Conservation (phyloP, 2,329 filamentous ascomycete genomes). For the Tolypocladium endophyticum region DNA sequence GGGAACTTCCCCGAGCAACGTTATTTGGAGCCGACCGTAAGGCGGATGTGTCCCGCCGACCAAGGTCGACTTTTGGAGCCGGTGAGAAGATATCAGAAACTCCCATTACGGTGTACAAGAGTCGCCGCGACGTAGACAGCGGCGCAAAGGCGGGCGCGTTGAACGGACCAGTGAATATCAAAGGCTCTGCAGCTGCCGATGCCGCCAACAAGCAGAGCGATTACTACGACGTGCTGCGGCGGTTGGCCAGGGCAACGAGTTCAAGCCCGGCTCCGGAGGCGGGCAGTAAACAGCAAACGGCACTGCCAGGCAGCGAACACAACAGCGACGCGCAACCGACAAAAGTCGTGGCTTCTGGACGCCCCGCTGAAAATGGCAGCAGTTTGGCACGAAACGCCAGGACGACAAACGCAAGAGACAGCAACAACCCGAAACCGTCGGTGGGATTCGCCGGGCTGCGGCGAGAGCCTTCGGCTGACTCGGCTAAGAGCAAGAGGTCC, state of each 20-base stretch:
- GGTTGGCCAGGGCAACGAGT: conserved; percentile 36
- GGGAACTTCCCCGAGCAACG: conserved; percentile 1
- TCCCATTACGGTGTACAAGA: conserved; percentile 29
- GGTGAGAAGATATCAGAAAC: conserved; percentile 25
- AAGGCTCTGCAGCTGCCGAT: neutral
- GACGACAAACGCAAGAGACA: conserved; percentile 13
- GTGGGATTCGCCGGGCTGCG: conserved; percentile 37
- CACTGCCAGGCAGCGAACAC: conserved; percentile 4
- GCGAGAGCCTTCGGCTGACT: conserved; percentile 33
- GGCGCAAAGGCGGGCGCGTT: neutral
- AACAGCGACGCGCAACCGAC: conserved; percentile 1
- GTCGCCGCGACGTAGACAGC: conserved; percentile 2
- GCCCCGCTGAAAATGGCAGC: conserved; percentile 8
- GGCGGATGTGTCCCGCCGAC: conserved; percentile 1
- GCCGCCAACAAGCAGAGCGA: conserved; percentile 17
- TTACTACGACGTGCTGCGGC: conserved; percentile 37
- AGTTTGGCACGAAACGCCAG: conserved; percentile 4
- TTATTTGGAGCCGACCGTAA: neutral
- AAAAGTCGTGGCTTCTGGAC: conserved; percentile 8
- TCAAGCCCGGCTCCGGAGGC: conserved; percentile 27
- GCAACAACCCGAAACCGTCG: conserved; percentile 21
- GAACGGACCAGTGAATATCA: neutral
- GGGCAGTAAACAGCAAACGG: conserved; percentile 12
- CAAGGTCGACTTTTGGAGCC: conserved; percentile 14
- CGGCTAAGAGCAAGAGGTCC: conserved; percentile 35